Evolutionary conservation across 2,329 filamentous ascomycete genomes (phyloP), one percentile per base, ranked within the genome.

Genomic region (Alternaria alternata): DNA sequence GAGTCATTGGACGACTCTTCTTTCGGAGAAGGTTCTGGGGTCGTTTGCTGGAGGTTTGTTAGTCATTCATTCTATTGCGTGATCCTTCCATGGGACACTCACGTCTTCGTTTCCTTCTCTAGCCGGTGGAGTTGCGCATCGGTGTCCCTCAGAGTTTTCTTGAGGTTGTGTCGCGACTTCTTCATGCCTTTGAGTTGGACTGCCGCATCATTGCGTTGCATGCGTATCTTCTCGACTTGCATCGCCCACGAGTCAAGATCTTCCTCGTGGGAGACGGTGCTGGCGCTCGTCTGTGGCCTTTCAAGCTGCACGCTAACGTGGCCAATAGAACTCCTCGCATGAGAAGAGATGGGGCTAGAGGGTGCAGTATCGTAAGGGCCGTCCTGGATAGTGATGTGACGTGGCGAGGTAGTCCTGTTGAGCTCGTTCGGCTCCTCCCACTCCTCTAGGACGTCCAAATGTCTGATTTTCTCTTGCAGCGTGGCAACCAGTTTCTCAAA

Each of bases 211-310:
- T 77, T 62, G 30, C 77, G 61, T 34, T 74, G 63, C 67, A 76
- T 70, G 22, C 75, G 72, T 16, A 78, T 65, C 18, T 74, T 65
- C 41, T 79, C 76, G 7, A 78, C 66, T 46, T 78, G 75, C 20
- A 60, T 67, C 0, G 72, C 69, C 76, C 77, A 78, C 1, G 67
- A 55, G 1, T 71, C 70, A 3, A 72, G 64, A 16, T 71, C 68
- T 5, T 69, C 66, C n/a, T 61, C 61, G 8, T 49, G 62, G 4
- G 66, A 67, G 7, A 51, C 43, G 6, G 64, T 64, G 22, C 69
- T 75, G 3, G 57, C 61, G 20, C 62, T 59, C 3, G 69, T 75
- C 6, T 66, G 56, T 14, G 71, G 69, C n/a, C 69, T 60, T 8
- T 67, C 62, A 3, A 57, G 32, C 2, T 59, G 54, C 12, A 59